Percentiles rank a stretch among this genome's conserved stretches.
Conservation (phyloP, 2,329 filamentous ascomycete genomes). For the Apiospora koreana region DNA sequence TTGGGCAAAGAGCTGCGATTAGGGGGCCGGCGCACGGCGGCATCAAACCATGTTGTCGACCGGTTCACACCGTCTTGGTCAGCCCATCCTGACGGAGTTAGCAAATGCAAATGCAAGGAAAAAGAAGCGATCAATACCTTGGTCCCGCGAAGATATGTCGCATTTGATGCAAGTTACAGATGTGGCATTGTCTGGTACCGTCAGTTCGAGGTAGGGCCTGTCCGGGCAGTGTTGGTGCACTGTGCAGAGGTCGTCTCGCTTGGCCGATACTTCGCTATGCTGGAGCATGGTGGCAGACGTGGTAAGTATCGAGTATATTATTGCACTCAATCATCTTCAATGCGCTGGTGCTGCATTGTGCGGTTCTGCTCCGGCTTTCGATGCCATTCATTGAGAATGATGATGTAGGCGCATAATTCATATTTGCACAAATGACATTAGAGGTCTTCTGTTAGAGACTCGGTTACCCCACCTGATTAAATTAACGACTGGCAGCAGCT, state of each 20-base stretch:
- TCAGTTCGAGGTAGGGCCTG: conserved; percentile 6
- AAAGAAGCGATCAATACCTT: not conserved
- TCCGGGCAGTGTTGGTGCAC: conserved; percentile 11
- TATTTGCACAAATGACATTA: too few species aligned
- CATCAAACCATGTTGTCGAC: conserved; percentile 5
- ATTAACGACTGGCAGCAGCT: too few species aligned
- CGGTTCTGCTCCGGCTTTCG: not conserved
- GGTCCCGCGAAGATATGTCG: conserved; percentile 2
- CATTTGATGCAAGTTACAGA: not conserved
- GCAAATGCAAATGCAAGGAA: not conserved
- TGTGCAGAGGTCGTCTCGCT: not conserved
- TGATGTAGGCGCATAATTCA: not conserved
- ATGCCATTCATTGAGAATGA: not conserved
- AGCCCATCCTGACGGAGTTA: not conserved
- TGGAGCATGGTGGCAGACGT: not conserved
- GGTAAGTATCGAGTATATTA: not conserved
- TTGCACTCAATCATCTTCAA: not conserved
- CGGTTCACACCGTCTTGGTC: not conserved
- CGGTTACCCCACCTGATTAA: not conserved
- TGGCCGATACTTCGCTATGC: not conserved
- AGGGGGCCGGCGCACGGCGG: not conserved
- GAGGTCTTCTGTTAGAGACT: not conserved
- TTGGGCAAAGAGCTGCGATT: conserved; percentile 7
- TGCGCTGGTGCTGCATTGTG: not conserved
- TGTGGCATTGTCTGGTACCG: not conserved